Evolutionary conservation across 2,329 filamentous ascomycete genomes (phyloP), one percentile per base, ranked within the genome.

Genomic region (Fusarium siculi): DNA sequence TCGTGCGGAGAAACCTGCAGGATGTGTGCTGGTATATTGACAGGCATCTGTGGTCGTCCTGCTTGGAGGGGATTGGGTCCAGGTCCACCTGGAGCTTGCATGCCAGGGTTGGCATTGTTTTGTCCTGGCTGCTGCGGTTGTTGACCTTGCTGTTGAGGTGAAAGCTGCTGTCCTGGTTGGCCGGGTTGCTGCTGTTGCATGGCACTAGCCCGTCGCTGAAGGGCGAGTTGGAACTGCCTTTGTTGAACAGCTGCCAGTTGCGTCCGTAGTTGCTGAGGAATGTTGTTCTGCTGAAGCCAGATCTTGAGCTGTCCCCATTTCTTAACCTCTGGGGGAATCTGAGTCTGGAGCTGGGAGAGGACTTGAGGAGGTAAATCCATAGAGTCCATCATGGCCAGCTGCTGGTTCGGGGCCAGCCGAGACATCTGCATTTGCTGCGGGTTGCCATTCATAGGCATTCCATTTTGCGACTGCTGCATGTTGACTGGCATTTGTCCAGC

Each of bases 301-400:
- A 73, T 64, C 73, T 85, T 85, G 16, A 88, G 77, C 7, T 87
- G 84, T 21, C 80, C 79, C 86, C 86, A 88, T 69, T 85, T 88
- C 77, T 86, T 86, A 9, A 86, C 74, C 1, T 87, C 84, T 0
- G 79, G 74, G 4, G 85, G 84, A 6, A 86, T 63, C 25, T 77
- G 77, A 18, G 56, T 14, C 25, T 67, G 74, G 7, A 81, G 75
- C 19, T 80, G 74, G 19, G 25, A 66, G 14, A 83, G 68, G 9
- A 86, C 73, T 19, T 80, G 77, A 5, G 76, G 72, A 2, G 85
- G 85, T 2, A 88, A 68, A 16, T 88, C 86, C 84, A 88, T 84
- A 15, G 74, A 80, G 66, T 88, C 86, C 84, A 88, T 87, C 65
- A 84, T 77, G 3, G 73, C 66, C 54, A 83, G 78, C 32, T 84